Percentiles rank a stretch among this genome's conserved stretches.
phyloP scores from a whole-genome alignment of 495 filamentous ascomycete genomes.

The Hyaloscypha finlandica region DNA sequence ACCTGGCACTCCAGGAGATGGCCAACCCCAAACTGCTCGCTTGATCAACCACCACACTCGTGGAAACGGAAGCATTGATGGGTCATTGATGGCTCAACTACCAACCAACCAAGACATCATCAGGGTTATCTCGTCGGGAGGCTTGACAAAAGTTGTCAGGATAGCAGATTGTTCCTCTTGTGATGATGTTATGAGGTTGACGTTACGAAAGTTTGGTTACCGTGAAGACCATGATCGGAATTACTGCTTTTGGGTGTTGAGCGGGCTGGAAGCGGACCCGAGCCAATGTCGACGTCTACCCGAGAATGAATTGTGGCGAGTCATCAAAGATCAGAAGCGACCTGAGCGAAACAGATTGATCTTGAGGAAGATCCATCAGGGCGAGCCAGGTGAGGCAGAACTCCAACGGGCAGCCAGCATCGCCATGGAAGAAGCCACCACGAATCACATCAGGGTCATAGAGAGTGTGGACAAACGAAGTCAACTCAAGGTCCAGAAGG shows the following conservation, averaged over 20 bases:
- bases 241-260: conserved; percentile 81
- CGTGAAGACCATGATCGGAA: conserved; percentile 76
- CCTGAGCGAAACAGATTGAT: conserved; percentile 89
- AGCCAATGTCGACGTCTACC: conserved; percentile 73
- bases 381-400: conserved; percentile 80
- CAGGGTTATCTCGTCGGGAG: conserved; percentile 85
- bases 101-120: conserved; percentile 81
- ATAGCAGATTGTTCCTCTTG: conserved; percentile 85
- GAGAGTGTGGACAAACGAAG: conserved; percentile 66
- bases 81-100: conserved; percentile 76
- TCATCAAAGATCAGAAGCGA: conserved; percentile 71
- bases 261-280: conserved; percentile 79
- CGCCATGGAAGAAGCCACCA: conserved; percentile 75
- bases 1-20: conserved; percentile 47
- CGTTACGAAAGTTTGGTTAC: conserved; percentile 77
- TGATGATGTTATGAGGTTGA: conserved; percentile 85
- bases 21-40: conserved; percentile 43
- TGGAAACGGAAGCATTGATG: conserved; percentile 75
- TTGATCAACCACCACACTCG: conserved; percentile 52
- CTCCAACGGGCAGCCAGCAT: conserved; percentile 80
- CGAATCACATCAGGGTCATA: conserved; percentile 67
- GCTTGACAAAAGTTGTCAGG: conserved; percentile 88
- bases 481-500: conserved; percentile 75
- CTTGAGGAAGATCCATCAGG: conserved; percentile 81
- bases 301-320: conserved; percentile 83